These are phyloP conservation scores for Kokia cookei DNA, from an alignment of 441 rosid genomes.

Conservation along the genomic window DNA sequence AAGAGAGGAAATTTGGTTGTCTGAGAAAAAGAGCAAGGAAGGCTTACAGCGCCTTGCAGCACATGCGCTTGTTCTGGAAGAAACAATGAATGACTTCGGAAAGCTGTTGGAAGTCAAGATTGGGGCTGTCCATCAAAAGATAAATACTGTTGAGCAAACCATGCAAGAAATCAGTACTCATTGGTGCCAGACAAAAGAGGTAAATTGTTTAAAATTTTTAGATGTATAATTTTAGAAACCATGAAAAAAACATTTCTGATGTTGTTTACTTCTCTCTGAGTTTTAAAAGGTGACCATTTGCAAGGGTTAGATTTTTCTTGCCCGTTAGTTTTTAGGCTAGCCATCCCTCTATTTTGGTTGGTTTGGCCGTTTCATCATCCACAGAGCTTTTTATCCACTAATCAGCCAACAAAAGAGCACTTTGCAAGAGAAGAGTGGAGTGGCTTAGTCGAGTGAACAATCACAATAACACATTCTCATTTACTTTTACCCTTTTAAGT, in stretches of 20 bases:
- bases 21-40: constrained; percentile 53
- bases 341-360: neutral
- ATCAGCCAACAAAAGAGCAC: neutral
- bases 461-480: neutral
- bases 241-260: neutral
- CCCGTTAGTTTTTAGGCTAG: neutral
- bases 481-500: neutral
- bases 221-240: neutral
- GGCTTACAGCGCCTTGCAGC: constrained; percentile 42
- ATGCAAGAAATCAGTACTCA: constrained; percentile 36
- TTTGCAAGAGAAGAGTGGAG: neutral
- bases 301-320: neutral
- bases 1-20: constrained; percentile 55
- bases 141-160: constrained; percentile 36
- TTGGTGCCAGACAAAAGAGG: constrained; percentile 60
- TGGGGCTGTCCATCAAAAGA: constrained; percentile 39
- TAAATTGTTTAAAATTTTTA: constrained; percentile 15
- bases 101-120: constrained; percentile 44
- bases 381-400: neutral
- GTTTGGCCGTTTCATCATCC: constrained; percentile 2
- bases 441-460: neutral
- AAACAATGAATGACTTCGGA: constrained; percentile 42
- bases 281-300: neutral
- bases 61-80: constrained; percentile 49
- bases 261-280: neutral